Percentiles rank a stretch among this genome's conserved stretches.
These are phyloP conservation scores for Pyrenochaeta sp. DNA, from an alignment of 2,329 filamentous ascomycete genomes.

Conservation along the genomic window DNA sequence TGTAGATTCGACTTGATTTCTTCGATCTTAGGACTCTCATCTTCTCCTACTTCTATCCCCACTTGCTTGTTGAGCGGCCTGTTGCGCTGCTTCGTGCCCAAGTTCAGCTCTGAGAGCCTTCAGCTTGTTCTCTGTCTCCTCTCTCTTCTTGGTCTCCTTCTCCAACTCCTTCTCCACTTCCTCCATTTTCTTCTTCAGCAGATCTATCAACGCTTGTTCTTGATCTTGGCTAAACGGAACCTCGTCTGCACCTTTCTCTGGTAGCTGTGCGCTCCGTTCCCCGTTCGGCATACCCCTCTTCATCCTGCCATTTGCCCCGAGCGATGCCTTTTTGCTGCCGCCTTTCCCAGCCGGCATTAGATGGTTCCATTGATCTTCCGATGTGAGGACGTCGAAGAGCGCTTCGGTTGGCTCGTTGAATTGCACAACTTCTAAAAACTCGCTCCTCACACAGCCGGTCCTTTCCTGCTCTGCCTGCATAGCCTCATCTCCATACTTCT, in stretches of 20 bases:
- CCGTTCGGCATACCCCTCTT: conserved; percentile 45
- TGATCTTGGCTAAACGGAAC: conserved; percentile 47
- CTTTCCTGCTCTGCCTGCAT: conserved; percentile 67
- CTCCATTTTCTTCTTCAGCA: conserved; percentile 39
- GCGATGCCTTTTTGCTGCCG: conserved; percentile 48
- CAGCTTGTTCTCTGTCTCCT: conserved; percentile 40
- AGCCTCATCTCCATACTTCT: conserved; percentile 78
- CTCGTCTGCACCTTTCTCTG: conserved; percentile 42
- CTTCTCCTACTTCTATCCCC: conserved; percentile 46
- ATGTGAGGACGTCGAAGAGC: conserved; percentile 86
- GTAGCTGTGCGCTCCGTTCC: conserved; percentile 46
- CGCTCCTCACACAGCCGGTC: conserved; percentile 71
- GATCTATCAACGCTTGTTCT: conserved; percentile 40
- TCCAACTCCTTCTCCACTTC: conserved; percentile 43
- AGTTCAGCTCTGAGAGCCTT: conserved; percentile 39
- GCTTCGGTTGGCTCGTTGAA: conserved; percentile 97
- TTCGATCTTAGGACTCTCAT: conserved; percentile 28
- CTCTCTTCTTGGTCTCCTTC: conserved; percentile 39
- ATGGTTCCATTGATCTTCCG: conserved; percentile 67
- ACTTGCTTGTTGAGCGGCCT: conserved; percentile 48
- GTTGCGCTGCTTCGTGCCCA: conserved; percentile 46
- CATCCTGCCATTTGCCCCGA: conserved; percentile 41
- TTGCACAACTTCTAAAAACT: conserved; percentile 91
- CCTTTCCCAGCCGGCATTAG: conserved; percentile 51
- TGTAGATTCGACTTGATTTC: no score